Base-by-base conservation (phyloP, 148 eudicot genomes). In the Fagopyrum esculentum region DNA sequence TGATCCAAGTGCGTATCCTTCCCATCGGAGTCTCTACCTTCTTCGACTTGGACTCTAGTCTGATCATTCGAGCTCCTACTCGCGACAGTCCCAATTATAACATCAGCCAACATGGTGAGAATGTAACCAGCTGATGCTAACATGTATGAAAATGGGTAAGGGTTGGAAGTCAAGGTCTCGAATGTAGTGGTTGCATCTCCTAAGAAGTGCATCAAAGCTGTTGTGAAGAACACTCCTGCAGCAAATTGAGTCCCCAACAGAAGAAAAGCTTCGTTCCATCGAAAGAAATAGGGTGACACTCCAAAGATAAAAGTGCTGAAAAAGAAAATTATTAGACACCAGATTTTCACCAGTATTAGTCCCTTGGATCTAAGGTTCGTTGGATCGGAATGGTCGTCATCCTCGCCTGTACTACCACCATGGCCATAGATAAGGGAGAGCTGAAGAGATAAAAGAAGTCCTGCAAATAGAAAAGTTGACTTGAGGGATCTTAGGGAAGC, bases 211-310 rank as follows among this genome's bases (percentile, higher is more conserved):
- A 75, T 45, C 45, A 75, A 22, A 3, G 77, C 64, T 7, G 77
- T 75, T 0, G 63, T 56, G 3, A 75, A 54, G 43, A 75, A 75
- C 6, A 75, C 84, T 2, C 97, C 96, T 2, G 88, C 97, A 0
- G 97, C 92, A 68, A 92, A 92, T 71, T 90, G 90, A 50, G 88
- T 92, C 13, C 96, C 97, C 45, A 92, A 61, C 0, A 92, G 77
- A 4, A 92, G 87, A 44, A 92, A 87, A 50, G 78, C 77, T 77
- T 88, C 91, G 79, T 88, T 83, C 90, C 92, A 90, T 71, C 87
- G 48, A 26, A 79, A 78, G 72, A 87, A 88, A 50, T 90, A 90
- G 6, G 97, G 95, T 0, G 95, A 89, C 6, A 92, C 84, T 1
- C 97, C 97, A n/a, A 88, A 86, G 1, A 43, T 48, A 52, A 92